Base-by-base conservation (phyloP, 768 basidiomycete genomes). In the Tulasnella sp. region DNA sequence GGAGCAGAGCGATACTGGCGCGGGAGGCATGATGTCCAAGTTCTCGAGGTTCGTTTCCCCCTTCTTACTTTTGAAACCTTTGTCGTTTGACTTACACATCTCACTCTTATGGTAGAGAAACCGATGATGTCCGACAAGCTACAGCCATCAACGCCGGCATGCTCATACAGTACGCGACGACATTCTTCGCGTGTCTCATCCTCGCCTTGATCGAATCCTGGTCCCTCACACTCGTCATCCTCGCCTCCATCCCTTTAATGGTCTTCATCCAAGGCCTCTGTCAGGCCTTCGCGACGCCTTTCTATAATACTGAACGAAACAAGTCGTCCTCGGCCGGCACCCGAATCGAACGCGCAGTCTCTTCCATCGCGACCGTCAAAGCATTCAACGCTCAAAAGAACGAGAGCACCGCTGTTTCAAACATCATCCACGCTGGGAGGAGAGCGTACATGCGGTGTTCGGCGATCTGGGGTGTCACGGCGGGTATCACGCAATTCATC, bases 11-110 rank as follows among this genome's bases (percentile, higher is more conserved):
- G 76, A 80, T 41, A 73, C 84, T 49, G 88, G 89, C 62, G 90
- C 91, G 51, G 91, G 86, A 61, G 92, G 92, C 21, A 75, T 96
- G 45, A 93, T 94, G 92, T 84, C 89, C 55, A 88, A 91, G 67
- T 97, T 96, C 69, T 80, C 86, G 31, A 82, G 82, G 91, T 89
- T 59, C 44, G 69, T 66, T 11, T n/a, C 19, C n/a, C 21, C 15
- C 34, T 7, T 7, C 34, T 49, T 59, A 31, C 44, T 45, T 48
- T 31, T 50, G 15, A n/a, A n/a, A n/a, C n/a, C n/a, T n/a, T n/a
- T n/a, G n/a, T n/a, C n/a, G n/a, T n/a, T n/a, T n/a, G n/a, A n/a
- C n/a, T n/a, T n/a, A n/a, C n/a, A n/a, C n/a, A n/a, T n/a, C n/a
- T n/a, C n/a, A n/a, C n/a, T n/a, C n/a, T n/a, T 49, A 64, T 45